These are phyloP conservation scores for Verbascum thapsus DNA, from an alignment of 257 asterid genomes.

Conservation along the genomic window DNA sequence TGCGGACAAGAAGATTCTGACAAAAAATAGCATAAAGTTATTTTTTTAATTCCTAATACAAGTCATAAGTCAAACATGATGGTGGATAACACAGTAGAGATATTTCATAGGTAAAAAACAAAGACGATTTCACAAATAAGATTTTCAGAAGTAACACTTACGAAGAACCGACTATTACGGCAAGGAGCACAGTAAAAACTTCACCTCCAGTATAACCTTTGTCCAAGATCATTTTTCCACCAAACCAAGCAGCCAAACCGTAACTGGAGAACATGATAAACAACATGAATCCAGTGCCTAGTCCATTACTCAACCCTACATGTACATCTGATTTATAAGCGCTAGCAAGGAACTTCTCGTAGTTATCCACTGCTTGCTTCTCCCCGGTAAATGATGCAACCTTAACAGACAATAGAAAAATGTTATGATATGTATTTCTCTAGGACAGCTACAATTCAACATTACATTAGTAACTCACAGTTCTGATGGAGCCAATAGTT, in stretches of 20 bases:
- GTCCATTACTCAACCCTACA: conserved; percentile 38
- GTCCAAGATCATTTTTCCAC: conserved; percentile 44
- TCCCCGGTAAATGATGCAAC: conserved; percentile 60
- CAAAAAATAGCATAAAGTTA: no score
- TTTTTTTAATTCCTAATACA: no score
- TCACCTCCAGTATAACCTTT: conserved; percentile 47
- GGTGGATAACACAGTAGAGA: no score
- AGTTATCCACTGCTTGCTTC: conserved; percentile 38
- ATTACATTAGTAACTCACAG: conserved; percentile 32
- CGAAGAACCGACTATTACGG: conserved; percentile 43
- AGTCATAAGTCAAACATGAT: no score
- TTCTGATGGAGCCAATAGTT: conserved; percentile 48
- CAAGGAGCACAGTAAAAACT: conserved; percentile 36
- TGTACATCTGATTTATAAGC: conserved; percentile 37
- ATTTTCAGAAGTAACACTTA: conserved; percentile 25
- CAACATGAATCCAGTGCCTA: conserved; percentile 34
- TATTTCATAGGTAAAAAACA: not conserved
- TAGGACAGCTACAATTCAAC: not conserved
- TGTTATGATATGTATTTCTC: not conserved
- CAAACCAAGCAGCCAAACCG: conserved; percentile 50
- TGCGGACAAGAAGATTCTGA: no score
- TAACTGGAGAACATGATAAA: conserved; percentile 29
- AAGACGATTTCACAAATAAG: not conserved
- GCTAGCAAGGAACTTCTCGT: conserved; percentile 35
- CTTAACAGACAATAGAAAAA: conserved; percentile 23